These are phyloP conservation scores for Trichoderma brevicompactum DNA, from an alignment of 2,329 filamentous ascomycete genomes.

Conservation along the genomic window DNA sequence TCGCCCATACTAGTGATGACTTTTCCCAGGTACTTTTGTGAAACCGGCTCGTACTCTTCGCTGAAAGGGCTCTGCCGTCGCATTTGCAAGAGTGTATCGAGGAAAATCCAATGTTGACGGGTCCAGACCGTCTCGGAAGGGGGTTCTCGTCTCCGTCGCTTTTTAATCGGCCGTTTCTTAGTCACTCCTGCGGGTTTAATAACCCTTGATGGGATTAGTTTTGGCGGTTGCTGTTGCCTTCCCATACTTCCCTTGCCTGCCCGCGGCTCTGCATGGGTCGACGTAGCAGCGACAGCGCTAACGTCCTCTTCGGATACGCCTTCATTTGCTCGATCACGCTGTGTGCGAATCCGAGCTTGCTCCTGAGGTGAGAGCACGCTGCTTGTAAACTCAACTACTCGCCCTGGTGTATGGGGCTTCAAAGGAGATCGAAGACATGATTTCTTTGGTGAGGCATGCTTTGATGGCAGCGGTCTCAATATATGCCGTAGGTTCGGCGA, in stretches of 20 bases:
- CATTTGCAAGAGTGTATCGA: constrained; percentile 57
- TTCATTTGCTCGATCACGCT: constrained; percentile 38
- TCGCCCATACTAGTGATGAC: constrained; percentile 53
- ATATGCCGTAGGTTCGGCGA: constrained; percentile 46
- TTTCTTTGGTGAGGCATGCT: constrained; percentile 59
- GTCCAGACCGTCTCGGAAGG: constrained; percentile 54
- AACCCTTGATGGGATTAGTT: background rate
- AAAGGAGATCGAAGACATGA: constrained; percentile 61
- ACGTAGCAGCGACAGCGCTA: background rate
- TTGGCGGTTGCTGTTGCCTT: constrained; percentile 4
- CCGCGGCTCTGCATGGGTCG: constrained; percentile 20
- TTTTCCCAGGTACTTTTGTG: constrained; percentile 52
- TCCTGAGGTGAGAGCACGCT: constrained; percentile 53
- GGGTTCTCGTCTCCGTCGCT: constrained; percentile 28
- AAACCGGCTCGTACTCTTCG: constrained; percentile 36
- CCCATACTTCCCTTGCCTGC: constrained; percentile 34
- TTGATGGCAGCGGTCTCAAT: constrained; percentile 56
- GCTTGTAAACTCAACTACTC: constrained; percentile 62
- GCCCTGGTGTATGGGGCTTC: constrained; percentile 61
- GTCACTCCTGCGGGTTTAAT: background rate
- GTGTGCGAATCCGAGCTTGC: constrained; percentile 44
- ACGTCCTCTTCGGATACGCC: constrained; percentile 22
- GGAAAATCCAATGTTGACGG: constrained; percentile 56
- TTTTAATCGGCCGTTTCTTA: constrained; percentile 27
- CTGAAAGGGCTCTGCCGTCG: constrained; percentile 49